Conservation (phyloP, 2,329 filamentous ascomycete species). For the Thelonectria blattea region DNA sequence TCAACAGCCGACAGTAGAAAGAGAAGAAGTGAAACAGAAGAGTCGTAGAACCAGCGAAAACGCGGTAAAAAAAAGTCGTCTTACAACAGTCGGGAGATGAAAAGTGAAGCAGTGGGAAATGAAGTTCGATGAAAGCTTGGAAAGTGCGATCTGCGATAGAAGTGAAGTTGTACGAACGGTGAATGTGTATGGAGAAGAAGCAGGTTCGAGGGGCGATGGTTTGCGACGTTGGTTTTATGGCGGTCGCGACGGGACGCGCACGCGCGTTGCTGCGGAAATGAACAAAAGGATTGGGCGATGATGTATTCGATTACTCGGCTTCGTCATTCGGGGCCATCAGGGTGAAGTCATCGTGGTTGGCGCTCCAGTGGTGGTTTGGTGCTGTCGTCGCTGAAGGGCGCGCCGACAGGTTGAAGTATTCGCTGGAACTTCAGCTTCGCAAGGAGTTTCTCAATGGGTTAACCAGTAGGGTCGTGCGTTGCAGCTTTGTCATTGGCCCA, state of each 20-base stretch:
- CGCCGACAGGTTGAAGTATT: constrained; percentile 21
- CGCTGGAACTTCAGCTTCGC: constrained; percentile 14
- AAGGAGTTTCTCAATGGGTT: constrained; percentile 2
- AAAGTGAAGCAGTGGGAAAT: background rate
- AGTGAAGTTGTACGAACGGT: background rate
- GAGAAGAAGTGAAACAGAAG: background rate
- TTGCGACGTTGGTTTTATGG: background rate
- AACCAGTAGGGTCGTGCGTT: background rate
- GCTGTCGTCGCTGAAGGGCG: constrained; percentile 10
- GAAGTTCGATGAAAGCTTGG: background rate
- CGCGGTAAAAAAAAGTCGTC: constrained; percentile 7
- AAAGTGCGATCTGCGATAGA: background rate
- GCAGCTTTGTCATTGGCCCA: background rate
- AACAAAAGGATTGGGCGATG: background rate
- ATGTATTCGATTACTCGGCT: background rate
- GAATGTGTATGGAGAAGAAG: background rate
- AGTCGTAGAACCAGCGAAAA: background rate
- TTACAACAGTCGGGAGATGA: constrained; percentile 7
- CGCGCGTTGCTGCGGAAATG: background rate
- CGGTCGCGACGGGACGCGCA: background rate
- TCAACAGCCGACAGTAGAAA: background rate
- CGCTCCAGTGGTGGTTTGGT: constrained; percentile 6
- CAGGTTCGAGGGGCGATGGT: background rate
- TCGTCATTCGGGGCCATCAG: constrained; percentile 3
- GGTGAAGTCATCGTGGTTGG: constrained; percentile 12